Evolutionary conservation across 441 rosid genomes (phyloP).

Genomic region (Macaranga tanarius): DNA sequence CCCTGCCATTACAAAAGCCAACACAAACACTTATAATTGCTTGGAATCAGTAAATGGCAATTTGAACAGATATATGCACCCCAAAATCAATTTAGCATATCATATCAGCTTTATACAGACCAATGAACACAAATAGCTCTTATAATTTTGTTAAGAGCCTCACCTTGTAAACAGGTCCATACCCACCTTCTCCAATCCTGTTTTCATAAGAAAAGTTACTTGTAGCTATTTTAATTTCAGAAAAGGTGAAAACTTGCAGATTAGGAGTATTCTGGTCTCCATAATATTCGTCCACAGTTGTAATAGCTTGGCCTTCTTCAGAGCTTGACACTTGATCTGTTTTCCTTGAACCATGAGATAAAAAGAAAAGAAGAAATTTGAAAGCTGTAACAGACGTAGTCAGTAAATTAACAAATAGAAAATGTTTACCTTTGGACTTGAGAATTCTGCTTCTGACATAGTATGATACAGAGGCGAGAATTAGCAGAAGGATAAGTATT

Average conservation of each 20-base stretch:
- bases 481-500: not conserved
- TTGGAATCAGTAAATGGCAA: no score
- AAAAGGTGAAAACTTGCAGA: conserved; percentile 36
- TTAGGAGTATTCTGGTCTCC: conserved; percentile 25
- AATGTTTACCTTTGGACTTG: not conserved
- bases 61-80: no score
- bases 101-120: no score
- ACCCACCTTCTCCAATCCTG: conserved; percentile 25
- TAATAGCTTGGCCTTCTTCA: not conserved
- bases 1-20: conserved; percentile 36
- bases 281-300: conserved; percentile 8
- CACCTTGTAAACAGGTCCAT: conserved; percentile 31
- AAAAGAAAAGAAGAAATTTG: not conserved
- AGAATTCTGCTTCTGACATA: not conserved
- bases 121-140: no score
- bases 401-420: not conserved
- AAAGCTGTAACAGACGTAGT: not conserved
- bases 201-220: conserved; percentile 15
- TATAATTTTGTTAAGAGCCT: no score
- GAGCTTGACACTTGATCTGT: not conserved
- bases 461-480: not conserved
- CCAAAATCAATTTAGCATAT: no score
- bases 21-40: not conserved
- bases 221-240: conserved; percentile 25
- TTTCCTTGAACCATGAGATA: not conserved